Base-by-base conservation (phyloP, 192 early-diverging fungal species). In the Spizellomyces sp. region DNA sequence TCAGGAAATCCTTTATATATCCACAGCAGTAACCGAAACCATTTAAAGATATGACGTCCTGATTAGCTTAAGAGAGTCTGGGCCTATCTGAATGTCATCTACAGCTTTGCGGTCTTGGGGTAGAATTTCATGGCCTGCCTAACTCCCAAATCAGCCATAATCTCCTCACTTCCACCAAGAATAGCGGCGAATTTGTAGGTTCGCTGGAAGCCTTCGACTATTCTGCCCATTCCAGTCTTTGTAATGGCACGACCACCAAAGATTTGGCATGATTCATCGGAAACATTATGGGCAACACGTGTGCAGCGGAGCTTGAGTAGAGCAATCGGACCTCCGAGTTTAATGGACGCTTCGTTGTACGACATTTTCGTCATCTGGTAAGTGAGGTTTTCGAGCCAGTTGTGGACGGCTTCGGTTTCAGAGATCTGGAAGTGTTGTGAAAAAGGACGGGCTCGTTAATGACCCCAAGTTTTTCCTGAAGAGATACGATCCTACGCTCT, bases 181-280 rank as follows among this genome's bases (percentile, higher is more conserved):
- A 86, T 85, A 22, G 84, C 79, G 4, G 72, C 80, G 61, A 86
- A 83, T 47, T 90, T 91, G 78, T 90, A 84, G 0, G 87, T 88
- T 44, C 89, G 71, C 56, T 88, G 83, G 80, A 89, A 90, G 41
- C 67, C 64, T 65, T 90, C 89, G 44, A 91, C 75, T 19, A 74
- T 46, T 45, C 89, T 64, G 43, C 90, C 90, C 90, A 91, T 91
- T 48, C 90, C 90, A 27, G 86, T 87, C 46, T 84, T 81, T 15
- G 89, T 91, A 65, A 91, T 87, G 27, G 68, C 90, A 41, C 90
- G 79, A 10, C 88, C 87, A 58, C 90, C 90, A 79, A 91, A 90
- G 80, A 91, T 90, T 72, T 91, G 89, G 45, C 84, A 85, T 15
- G 87, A 80, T 59, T 90, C 86, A 57, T 91, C 90, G 17, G 86